Evolutionary conservation across 371 early-diverging fungal species (phyloP).

Genomic region (Mortierella polycephala): DNA sequence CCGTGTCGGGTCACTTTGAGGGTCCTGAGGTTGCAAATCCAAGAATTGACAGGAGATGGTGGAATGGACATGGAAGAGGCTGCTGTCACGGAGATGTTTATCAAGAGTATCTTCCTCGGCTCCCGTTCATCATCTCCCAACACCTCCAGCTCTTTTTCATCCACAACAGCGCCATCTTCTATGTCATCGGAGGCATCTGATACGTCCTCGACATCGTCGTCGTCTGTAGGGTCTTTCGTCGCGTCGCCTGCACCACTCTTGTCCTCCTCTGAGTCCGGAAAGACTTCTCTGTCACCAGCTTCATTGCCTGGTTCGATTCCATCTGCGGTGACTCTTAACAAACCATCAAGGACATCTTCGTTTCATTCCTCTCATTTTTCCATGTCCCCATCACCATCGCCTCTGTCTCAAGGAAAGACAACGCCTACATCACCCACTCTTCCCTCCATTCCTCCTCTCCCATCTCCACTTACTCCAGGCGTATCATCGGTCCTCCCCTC

Average conservation of each 20-base stretch:
- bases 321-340: no score
- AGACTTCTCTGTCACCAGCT: not conserved
- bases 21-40: constrained; percentile 12
- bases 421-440: not conserved
- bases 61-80: constrained; percentile 25
- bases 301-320: no score
- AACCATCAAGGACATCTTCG: no score
- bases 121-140: not conserved
- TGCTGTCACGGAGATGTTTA: constrained; percentile 30
- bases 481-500: constrained; percentile 2
- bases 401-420: no score
- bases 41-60: constrained; percentile 10
- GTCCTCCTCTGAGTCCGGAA: not conserved
- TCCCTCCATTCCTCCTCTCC: not conserved
- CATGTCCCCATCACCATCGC: not conserved
- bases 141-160: not conserved
- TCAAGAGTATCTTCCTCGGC: constrained; percentile 20
- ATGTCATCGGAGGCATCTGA: not conserved
- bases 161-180: not conserved
- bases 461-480: not conserved
- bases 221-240: no score
- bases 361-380: not conserved
- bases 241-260: not conserved
- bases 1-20: constrained; percentile 12
- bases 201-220: no score